Evolutionary conservation across 2,329 filamentous ascomycete species (phyloP).

Genomic region (Thielaviopsis ethacetica): DNA sequence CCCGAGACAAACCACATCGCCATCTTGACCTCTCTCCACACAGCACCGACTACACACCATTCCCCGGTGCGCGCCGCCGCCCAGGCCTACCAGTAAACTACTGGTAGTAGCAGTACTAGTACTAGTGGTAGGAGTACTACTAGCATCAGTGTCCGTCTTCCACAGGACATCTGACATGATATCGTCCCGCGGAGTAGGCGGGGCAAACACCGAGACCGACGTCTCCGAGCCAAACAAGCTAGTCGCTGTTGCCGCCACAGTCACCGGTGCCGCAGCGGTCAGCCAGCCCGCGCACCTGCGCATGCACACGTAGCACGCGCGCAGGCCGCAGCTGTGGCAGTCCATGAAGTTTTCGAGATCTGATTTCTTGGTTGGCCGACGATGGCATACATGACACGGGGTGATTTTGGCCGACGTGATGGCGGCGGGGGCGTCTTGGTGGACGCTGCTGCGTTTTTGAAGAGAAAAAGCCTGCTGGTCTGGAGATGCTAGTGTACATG

Average conservation of each 20-base stretch:
- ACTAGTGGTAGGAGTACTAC: no score
- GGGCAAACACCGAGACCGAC: slow-evolving; percentile 3
- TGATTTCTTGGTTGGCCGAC: slow-evolving; percentile 45
- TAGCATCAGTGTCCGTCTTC: not conserved
- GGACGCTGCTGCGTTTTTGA: not conserved
- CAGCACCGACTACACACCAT: slow-evolving; percentile 53
- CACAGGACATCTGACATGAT: slow-evolving; percentile 26
- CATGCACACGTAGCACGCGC: slow-evolving; percentile 55
- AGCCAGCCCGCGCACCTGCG: slow-evolving; percentile 40
- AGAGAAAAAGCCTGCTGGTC: not conserved
- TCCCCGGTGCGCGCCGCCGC: slow-evolving; percentile 28
- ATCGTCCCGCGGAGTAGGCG: slow-evolving; percentile 20
- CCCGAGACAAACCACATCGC: slow-evolving; percentile 49
- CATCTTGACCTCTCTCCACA: slow-evolving; percentile 45
- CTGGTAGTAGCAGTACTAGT: no score
- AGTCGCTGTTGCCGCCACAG: slow-evolving; percentile 27
- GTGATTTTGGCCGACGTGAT: slow-evolving; percentile 21
- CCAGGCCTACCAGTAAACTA: no score
- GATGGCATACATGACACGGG: slow-evolving; percentile 52
- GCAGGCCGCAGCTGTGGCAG: slow-evolving; percentile 43
- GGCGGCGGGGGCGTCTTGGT: slow-evolving; percentile 1
- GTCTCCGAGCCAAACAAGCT: not conserved
- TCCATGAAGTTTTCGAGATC: slow-evolving; percentile 51
- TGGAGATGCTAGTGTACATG: not conserved
- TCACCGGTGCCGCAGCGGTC: slow-evolving; percentile 14